These are phyloP conservation scores for Anisodus tanguticus DNA, from an alignment of 257 asterid genomes.

Conservation along the genomic window DNA sequence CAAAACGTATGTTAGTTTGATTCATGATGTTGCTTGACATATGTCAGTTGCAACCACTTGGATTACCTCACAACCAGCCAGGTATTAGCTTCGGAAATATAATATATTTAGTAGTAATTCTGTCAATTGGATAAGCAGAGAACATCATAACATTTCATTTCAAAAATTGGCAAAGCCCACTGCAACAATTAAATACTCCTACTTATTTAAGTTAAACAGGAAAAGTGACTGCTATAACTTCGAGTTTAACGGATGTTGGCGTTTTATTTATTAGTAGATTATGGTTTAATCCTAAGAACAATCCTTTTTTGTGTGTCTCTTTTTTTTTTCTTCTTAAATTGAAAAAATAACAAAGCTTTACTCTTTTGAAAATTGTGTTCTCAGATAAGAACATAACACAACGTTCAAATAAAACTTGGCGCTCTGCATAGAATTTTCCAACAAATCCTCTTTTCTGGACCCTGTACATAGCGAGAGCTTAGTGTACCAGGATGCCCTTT, in stretches of 20 bases:
- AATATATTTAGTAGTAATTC: neutral
- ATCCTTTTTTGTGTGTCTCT: no score
- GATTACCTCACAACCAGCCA: conserved; percentile 6
- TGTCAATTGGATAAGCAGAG: neutral
- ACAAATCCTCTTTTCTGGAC: no score
- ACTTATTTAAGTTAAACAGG: neutral
- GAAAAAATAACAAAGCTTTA: neutral
- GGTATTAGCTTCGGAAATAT: neutral
- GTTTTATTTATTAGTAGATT: neutral
- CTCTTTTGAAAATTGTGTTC: neutral
- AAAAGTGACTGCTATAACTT: neutral
- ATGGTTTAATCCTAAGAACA: neutral
- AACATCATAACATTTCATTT: neutral
- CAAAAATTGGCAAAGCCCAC: neutral
- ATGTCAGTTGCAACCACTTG: conserved; percentile 9
- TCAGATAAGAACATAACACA: neutral
- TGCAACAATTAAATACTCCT: neutral
- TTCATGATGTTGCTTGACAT: neutral
- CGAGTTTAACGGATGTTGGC: neutral
- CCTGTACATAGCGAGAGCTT: no score
- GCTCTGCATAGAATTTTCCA: neutral
- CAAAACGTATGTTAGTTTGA: neutral
- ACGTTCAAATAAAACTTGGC: neutral
- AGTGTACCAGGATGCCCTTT: no score
- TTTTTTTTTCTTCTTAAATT: neutral